These are phyloP conservation scores for Lactarius sanguifluus DNA, from an alignment of 768 basidiomycete species.

Conservation along the genomic window DNA sequence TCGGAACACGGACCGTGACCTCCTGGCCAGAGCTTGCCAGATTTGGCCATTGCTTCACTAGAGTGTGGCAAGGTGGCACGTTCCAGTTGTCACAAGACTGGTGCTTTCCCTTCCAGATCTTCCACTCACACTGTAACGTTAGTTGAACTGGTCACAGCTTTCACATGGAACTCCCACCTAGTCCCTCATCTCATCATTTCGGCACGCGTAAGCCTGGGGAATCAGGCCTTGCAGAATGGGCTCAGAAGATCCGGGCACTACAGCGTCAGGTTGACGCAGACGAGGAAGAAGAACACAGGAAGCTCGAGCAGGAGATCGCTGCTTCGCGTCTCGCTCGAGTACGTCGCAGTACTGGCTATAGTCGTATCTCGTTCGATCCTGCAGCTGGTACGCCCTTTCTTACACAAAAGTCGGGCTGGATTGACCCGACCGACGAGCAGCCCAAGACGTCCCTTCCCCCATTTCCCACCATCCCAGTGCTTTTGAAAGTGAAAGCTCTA, in stretches of 20 bases:
- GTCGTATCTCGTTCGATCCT: conserved; percentile 43
- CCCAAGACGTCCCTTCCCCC: conserved; percentile 8
- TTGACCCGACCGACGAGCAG: conserved; percentile 15
- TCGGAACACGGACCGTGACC: background rate
- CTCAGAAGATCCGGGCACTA: conserved; percentile 73
- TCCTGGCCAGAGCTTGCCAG: conserved; percentile 4
- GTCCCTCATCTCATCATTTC: conserved; percentile 25
- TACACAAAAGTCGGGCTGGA: conserved; percentile 5
- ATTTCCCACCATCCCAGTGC: background rate
- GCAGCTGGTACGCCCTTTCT: conserved; percentile 16
- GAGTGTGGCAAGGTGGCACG: background rate
- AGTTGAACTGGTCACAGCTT: background rate
- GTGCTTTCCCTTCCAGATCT: background rate
- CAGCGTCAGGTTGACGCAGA: conserved; percentile 81
- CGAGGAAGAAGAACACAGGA: conserved; percentile 72
- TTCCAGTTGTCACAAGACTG: background rate
- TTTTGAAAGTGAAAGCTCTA: conserved; percentile 1
- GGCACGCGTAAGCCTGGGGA: conserved; percentile 47
- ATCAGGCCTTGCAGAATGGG: conserved; percentile 75
- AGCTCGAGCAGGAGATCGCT: conserved; percentile 58
- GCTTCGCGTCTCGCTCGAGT: conserved; percentile 48
- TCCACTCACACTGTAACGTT: background rate
- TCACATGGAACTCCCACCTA: conserved; percentile 25
- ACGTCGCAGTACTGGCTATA: conserved; percentile 44
- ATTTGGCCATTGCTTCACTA: conserved; percentile 2